phyloP scores from a whole-genome alignment of 2,329 filamentous ascomycete species.

The Diaporthe citrichinensis region DNA sequence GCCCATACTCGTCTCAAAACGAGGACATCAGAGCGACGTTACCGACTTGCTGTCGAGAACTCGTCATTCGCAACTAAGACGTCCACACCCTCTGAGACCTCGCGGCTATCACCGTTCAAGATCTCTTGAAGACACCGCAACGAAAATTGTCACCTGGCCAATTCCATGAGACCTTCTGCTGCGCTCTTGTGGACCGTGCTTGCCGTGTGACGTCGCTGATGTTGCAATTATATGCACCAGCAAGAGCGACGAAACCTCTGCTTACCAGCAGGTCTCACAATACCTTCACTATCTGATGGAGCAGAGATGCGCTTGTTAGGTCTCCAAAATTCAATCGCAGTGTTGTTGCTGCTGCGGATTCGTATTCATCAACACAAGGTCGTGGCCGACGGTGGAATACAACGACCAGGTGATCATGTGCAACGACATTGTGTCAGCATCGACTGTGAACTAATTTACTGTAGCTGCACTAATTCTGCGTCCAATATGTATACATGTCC shows the following conservation, averaged over 20 bases:
- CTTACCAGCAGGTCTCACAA: neutral
- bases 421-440: neutral
- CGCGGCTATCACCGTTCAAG: neutral
- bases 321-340: neutral
- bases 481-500: neutral
- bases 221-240: neutral
- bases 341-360: neutral
- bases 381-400: neutral
- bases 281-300: neutral
- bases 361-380: neutral
- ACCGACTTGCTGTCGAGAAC: neutral
- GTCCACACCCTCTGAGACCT: neutral
- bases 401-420: neutral
- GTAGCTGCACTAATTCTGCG: neutral
- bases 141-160: neutral
- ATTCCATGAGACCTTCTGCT: neutral
- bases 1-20: neutral
- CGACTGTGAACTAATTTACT: neutral
- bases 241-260: neutral
- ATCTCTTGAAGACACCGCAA: neutral
- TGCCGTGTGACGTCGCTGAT: neutral
- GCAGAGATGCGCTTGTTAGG: neutral
- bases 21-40: neutral
- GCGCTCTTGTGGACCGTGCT: neutral
- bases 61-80: too few relatives aligned